Conservation (phyloP, 208 protist genomes). For the Giardia duodenalis region DNA sequence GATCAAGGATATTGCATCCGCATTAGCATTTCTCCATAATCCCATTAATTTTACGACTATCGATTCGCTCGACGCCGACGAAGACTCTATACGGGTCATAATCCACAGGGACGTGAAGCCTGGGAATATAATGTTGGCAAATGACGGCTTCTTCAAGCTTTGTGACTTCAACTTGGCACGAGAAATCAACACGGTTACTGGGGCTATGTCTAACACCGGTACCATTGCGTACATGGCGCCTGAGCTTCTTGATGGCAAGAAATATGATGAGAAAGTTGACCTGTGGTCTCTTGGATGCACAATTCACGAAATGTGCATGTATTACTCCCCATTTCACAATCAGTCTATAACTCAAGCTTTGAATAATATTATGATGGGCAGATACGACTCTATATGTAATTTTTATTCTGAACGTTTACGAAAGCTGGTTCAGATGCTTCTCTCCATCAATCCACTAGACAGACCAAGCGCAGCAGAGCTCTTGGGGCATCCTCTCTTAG, state of each 20-base stretch:
- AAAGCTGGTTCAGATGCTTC: neutral
- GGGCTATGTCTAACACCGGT: neutral
- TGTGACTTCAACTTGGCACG: neutral
- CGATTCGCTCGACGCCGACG: neutral
- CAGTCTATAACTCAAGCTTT: neutral
- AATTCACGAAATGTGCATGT: neutral
- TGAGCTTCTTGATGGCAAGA: slow-evolving; percentile 66
- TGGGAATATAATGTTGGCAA: neutral
- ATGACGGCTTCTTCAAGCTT: neutral
- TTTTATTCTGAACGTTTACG: neutral
- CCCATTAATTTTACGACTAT: neutral
- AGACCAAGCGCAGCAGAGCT: neutral
- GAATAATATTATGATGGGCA: neutral
- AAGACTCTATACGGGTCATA: neutral
- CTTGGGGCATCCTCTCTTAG: neutral
- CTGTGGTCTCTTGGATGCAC: slow-evolving; percentile 69
- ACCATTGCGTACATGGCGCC: slow-evolving; percentile 63
- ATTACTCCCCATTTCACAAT: neutral
- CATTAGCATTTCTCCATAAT: neutral
- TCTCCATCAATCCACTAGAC: neutral
- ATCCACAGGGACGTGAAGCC: neutral
- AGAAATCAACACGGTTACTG: neutral
- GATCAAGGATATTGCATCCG: neutral
- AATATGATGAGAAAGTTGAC: slow-evolving; percentile 69
- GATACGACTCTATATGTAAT: neutral